phyloP scores from a whole-genome alignment of 2,329 filamentous ascomycete genomes.

The Aspergillus versicolor region DNA sequence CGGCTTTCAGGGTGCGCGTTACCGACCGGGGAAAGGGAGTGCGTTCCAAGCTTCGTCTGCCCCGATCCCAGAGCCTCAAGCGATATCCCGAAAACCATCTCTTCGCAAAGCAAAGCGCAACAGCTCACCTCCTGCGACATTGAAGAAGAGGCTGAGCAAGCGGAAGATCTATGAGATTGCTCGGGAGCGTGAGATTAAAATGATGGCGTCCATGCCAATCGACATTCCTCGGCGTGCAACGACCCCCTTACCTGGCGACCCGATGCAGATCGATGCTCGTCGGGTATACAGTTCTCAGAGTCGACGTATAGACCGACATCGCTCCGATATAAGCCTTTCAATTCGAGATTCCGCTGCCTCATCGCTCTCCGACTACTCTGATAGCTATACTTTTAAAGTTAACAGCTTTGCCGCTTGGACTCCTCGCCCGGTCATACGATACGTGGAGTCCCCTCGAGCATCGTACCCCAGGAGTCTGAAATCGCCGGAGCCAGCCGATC shows the following conservation, averaged over 20 bases:
- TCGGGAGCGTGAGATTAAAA: conserved; percentile 83
- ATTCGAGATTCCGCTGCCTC: conserved; percentile 73
- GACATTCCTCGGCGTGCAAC: conserved; percentile 62
- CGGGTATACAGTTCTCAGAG: conserved; percentile 46
- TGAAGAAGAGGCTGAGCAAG: conserved; percentile 73
- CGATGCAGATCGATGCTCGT: conserved; percentile 59
- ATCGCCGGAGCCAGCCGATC: conserved; percentile 49
- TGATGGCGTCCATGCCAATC: conserved; percentile 70
- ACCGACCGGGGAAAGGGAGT: conserved; percentile 24
- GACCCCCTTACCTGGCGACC: conserved; percentile 58
- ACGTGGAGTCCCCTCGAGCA: conserved; percentile 64
- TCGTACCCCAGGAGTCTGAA: conserved; percentile 47
- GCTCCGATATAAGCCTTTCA: conserved; percentile 74
- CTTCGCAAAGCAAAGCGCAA: conserved; percentile 59
- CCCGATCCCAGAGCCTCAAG: conserved; percentile 39
- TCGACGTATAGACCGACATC: conserved; percentile 59
- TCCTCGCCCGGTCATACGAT: conserved; percentile 79
- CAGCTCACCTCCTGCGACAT: conserved; percentile 51
- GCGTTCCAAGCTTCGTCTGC: conserved; percentile 33
- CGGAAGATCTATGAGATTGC: conserved; percentile 71
- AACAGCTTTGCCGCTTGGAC: conserved; percentile 78
- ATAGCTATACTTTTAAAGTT: conserved; percentile 75
- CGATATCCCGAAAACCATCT: conserved; percentile 47
- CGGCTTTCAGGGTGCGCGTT: conserved; percentile 22
- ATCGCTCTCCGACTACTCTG: conserved; percentile 71